Base-by-base conservation (phyloP, 129 eudicot genomes). In the Chrysanthemum makinoi region DNA sequence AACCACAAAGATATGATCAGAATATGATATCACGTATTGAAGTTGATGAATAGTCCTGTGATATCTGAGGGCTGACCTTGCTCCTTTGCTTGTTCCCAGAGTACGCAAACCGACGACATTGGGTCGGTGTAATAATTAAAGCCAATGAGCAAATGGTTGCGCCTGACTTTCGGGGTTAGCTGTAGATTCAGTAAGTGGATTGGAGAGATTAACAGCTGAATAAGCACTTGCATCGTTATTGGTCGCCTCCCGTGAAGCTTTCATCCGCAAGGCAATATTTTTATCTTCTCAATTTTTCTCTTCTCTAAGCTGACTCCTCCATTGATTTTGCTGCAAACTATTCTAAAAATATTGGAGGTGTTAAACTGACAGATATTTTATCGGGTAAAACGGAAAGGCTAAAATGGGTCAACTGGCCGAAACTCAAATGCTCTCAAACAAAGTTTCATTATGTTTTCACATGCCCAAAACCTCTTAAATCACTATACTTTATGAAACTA, bases 271-370 rank as follows among this genome's bases (percentile, higher is more conserved):
- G 16, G 88, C 91, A n/a, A n/a, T n/a, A n/a, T n/a, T n/a, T n/a
- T n/a, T n/a, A n/a, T n/a, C n/a, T n/a, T n/a, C n/a, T n/a, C n/a
- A n/a, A n/a, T 74, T 76, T 86, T 11, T 72, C 98, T 69, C 77
- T 92, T 72, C 98, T 86, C 80, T 92, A 82, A 66, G 80, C 86
- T n/a, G 96, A 89, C n/a, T n/a, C n/a, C 72, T 92, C 98, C 97
- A 91, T 91, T 75, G 71, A 77, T 63, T 22, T 67, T 69, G 65
- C 67, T 59, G 52, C 58, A 33, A 67, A 66, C 26, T 58, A 56
- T 9, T 68, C 80, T 75, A 67, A 22, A 46, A 33, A 48, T 17
- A 35, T 35, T 35, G 7, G 8, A 35, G 7, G 43, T 35, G 43
- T 35, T 6, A 35, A 35, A 35, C 5, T 35, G 43, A 35, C 43